Evolutionary conservation across 2,329 filamentous ascomycete genomes (phyloP), one percentile per base, ranked within the genome.

Genomic region (Chrysosporium queenslandicum): DNA sequence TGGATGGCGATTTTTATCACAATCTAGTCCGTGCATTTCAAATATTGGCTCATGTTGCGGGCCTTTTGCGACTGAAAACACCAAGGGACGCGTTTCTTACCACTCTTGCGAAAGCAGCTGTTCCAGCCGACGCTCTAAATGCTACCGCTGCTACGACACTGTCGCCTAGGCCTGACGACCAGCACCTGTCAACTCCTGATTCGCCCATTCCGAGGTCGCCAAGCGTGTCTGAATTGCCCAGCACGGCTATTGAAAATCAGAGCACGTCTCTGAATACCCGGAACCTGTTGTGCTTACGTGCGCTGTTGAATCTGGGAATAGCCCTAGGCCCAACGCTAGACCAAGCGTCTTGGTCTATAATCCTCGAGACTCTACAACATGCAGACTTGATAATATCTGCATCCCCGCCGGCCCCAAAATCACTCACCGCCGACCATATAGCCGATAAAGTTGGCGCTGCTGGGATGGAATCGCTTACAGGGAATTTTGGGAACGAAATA

Each of bases 1-100:
- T 98, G 3, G 92, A 98, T 64, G 85, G 87, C 1, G 89, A 96
- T 50, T 96, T 92, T 60, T 98, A 97, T 61, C 90, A 96, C 59
- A 82, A 85, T 8, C 74, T 98, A 1, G 91, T 98, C 21, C 81
- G 92, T 58, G 87, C 91, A 0, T 94, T 97, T 60, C 92, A 98
- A 62, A 89, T 94, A 58, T 87, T 98, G 62, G 86, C 92, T 0
- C 94, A 98, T 65, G 91, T 97, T 2, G 88, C 92, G 36, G 94
- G 92, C 4, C 74, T 98, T 43, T 71, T 98, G 7, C 82, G 90
- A 56, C 78, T 97, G 8, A 74, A 78, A 11, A 96, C 91, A 0
- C 90, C 92, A 0, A 78, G 92, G 58, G 92, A 98, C 74, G 92
- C 92, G 0, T 94, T 98, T 62, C 74, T 98, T 30, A 97, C 92